phyloP scores from a whole-genome alignment of 306 rosid genomes.

The Coriaria nepalensis region DNA sequence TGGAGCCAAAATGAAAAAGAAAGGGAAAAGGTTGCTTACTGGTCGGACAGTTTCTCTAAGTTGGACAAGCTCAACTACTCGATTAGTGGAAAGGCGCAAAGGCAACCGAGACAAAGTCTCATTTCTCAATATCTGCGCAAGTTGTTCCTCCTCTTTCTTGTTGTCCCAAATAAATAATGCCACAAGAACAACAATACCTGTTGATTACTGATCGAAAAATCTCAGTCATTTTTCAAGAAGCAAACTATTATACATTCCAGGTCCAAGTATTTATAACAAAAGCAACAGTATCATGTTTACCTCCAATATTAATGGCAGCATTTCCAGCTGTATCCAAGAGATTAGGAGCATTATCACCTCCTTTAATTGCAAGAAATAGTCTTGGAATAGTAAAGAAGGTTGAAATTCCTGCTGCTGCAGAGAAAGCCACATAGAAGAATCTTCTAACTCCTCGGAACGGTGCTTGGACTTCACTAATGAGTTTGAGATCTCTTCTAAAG shows the following conservation, averaged over 20 bases:
- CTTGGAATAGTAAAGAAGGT: slow-evolving; percentile 56
- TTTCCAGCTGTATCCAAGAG: slow-evolving; percentile 76
- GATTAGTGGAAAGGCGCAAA: slow-evolving; percentile 88
- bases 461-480: slow-evolving; percentile 97
- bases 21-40: slow-evolving; percentile 34
- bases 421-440: slow-evolving; percentile 68
- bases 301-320: slow-evolving; percentile 81
- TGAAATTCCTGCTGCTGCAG: slow-evolving; percentile 94
- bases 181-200: slow-evolving; percentile 68
- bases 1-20: not conserved
- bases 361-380: slow-evolving; percentile 50
- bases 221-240: slow-evolving; percentile 45
- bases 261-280: too few species aligned
- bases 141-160: slow-evolving; percentile 92
- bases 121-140: slow-evolving; percentile 70
- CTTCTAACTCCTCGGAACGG: slow-evolving; percentile 92
- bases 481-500: slow-evolving; percentile 95
- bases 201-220: slow-evolving; percentile 50
- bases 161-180: slow-evolving; percentile 90
- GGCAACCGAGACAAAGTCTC: slow-evolving; percentile 90
- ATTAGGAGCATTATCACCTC: slow-evolving; percentile 83
- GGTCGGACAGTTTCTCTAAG: slow-evolving; percentile 89
- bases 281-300: slow-evolving; percentile 21
- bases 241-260: not conserved
- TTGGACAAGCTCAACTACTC: slow-evolving; percentile 92